Evolutionary conservation across 2,329 filamentous ascomycete species (phyloP).

Genomic region (Clonostachys solani): DNA sequence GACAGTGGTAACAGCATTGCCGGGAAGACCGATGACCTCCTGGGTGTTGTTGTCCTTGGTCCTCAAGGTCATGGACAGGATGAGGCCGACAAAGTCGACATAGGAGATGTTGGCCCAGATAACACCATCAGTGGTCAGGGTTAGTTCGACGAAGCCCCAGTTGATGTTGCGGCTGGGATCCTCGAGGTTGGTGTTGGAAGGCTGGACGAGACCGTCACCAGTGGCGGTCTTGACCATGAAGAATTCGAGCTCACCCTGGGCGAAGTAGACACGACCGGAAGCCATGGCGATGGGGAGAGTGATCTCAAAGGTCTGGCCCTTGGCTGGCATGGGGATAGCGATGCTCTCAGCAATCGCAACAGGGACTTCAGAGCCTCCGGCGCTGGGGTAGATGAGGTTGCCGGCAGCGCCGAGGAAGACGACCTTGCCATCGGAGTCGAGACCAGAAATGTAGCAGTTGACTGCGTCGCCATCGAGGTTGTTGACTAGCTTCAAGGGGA

Average conservation of each 20-base stretch:
- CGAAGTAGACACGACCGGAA: slow-evolving; percentile 40
- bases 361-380: slow-evolving; percentile 24
- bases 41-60: slow-evolving; percentile 27
- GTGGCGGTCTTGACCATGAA: slow-evolving; percentile 26
- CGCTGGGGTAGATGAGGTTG: slow-evolving; percentile 33
- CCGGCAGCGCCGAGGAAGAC: slow-evolving; percentile 38
- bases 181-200: slow-evolving; percentile 34
- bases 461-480: slow-evolving; percentile 30
- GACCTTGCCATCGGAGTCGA: slow-evolving; percentile 29
- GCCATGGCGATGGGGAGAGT: slow-evolving; percentile 31
- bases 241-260: slow-evolving; percentile 34
- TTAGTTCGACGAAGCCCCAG: slow-evolving; percentile 48
- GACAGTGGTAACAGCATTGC: slow-evolving; percentile 27
- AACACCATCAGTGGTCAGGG: slow-evolving; percentile 27
- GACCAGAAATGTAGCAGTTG: slow-evolving; percentile 40
- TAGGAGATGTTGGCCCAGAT: slow-evolving; percentile 45
- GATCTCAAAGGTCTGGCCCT: slow-evolving; percentile 29
- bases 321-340: slow-evolving; percentile 33
- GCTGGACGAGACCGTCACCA: slow-evolving; percentile 38
- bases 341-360: slow-evolving; percentile 29
- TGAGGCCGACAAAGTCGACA: slow-evolving; percentile 46
- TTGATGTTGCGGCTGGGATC: slow-evolving; percentile 37
- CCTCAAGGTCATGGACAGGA: slow-evolving; percentile 43
- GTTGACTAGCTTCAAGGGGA: slow-evolving; percentile 33
- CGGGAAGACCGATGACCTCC: slow-evolving; percentile 30